These are phyloP conservation scores for Leersia perrieri DNA, from an alignment of 176 grass and related monocot species.

Conservation along the genomic window DNA sequence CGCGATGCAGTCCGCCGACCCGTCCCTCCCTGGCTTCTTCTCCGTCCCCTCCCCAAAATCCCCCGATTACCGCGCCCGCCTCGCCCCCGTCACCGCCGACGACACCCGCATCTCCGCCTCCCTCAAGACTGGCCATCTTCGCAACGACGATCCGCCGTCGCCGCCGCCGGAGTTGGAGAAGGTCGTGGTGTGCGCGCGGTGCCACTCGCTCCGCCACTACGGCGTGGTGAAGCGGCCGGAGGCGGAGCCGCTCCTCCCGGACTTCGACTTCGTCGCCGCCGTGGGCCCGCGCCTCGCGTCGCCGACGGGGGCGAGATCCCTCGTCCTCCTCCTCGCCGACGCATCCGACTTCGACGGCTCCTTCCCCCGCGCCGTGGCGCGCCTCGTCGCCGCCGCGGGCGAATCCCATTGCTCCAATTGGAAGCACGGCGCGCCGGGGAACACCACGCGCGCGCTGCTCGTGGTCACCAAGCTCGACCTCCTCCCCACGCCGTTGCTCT, in stretches of 20 bases:
- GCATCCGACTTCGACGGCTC: slow-evolving; percentile 82
- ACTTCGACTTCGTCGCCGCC: slow-evolving; percentile 71
- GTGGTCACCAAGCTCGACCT: slow-evolving; percentile 80
- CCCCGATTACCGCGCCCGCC: slow-evolving; percentile 41
- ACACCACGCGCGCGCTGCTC: slow-evolving; percentile 61
- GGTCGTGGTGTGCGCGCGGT: slow-evolving; percentile 64
- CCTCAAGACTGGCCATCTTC: slow-evolving; percentile 42
- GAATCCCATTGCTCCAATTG: slow-evolving; percentile 45
- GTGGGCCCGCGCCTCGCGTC: slow-evolving; percentile 69
- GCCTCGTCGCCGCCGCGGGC: slow-evolving; percentile 48
- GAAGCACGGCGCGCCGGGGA: slow-evolving; percentile 47
- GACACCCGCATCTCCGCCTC: slow-evolving; percentile 53
- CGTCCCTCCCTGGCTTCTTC: slow-evolving; percentile 71
- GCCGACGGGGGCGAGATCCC: slow-evolving; percentile 62
- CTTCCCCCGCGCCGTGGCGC: slow-evolving; percentile 65
- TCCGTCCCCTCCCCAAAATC: slow-evolving; percentile 45
- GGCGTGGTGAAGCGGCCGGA: slow-evolving; percentile 62
- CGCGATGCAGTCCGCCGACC: slow-evolving; percentile 59
- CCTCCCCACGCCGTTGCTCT: slow-evolving; percentile 56
- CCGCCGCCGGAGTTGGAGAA: neutral
- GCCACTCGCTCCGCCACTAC: slow-evolving; percentile 82
- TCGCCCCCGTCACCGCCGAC: slow-evolving; percentile 41
- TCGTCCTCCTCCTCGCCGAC: slow-evolving; percentile 78
- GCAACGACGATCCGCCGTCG: neutral
- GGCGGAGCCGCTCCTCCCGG: slow-evolving; percentile 64